Conservation (phyloP, 192 early-diverging fungal species). For the Coemansia reversa region DNA sequence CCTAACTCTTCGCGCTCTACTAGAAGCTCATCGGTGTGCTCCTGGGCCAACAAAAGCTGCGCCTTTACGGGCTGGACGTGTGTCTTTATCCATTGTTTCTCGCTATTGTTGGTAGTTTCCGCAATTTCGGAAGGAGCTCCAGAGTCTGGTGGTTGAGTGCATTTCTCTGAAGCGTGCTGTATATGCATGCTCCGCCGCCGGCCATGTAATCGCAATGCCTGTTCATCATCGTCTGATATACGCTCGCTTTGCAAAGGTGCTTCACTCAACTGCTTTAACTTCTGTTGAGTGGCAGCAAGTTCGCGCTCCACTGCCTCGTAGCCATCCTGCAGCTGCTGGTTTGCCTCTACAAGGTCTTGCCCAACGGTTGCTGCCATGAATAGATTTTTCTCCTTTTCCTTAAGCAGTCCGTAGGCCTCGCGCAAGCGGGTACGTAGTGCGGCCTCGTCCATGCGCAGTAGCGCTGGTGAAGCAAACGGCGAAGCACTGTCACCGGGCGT, state of each 20-base stretch:
- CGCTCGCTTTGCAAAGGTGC: neutral
- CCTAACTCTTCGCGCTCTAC: slow-evolving; percentile 41
- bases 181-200: slow-evolving; percentile 35
- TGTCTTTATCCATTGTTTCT: slow-evolving; percentile 28
- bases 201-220: slow-evolving; percentile 24
- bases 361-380: slow-evolving; percentile 48
- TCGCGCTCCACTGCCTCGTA: slow-evolving; percentile 26
- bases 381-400: slow-evolving; percentile 46
- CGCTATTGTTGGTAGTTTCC: slow-evolving; percentile 9
- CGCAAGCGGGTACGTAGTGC: slow-evolving; percentile 40
- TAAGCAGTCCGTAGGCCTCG: slow-evolving; percentile 45
- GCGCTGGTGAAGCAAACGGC: slow-evolving; percentile 36
- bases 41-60: slow-evolving; percentile 38
- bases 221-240: slow-evolving; percentile 3
- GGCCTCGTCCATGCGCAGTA: slow-evolving; percentile 32
- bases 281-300: slow-evolving; percentile 17
- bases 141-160: neutral
- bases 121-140: neutral
- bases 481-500: slow-evolving; percentile 3
- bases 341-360: slow-evolving; percentile 49
- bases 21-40: slow-evolving; percentile 39
- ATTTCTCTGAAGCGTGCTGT: slow-evolving; percentile 1
- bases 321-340: slow-evolving; percentile 42
- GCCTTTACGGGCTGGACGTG: slow-evolving; percentile 37
- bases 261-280: slow-evolving; percentile 1